Conservation (phyloP, 1,284 basidiomycete genomes). For the Anthracocystis walkeri region DNA sequence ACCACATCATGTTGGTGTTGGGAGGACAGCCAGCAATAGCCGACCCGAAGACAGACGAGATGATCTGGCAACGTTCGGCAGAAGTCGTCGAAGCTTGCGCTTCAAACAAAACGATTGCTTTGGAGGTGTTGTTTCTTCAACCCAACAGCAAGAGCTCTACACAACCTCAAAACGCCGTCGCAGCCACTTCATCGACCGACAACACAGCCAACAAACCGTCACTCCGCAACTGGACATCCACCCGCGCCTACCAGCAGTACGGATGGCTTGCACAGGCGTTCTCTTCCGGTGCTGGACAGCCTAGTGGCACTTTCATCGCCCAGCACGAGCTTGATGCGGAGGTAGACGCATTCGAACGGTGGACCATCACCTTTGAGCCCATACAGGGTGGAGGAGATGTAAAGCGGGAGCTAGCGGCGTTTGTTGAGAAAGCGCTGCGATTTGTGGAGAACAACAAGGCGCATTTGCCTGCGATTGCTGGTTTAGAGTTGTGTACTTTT, state of each 20-base stretch:
- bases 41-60: conserved; percentile 19
- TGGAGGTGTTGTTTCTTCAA: conserved; percentile 13
- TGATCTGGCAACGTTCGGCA: conserved; percentile 9
- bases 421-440: conserved; percentile 8
- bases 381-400: neutral
- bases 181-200: conserved; percentile 1
- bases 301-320: conserved; percentile 3
- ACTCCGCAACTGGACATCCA: conserved; percentile 30
- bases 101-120: neutral
- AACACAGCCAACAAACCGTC: conserved; percentile 21
- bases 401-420: conserved; percentile 1
- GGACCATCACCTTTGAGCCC: conserved; percentile 19
- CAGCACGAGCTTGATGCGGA: neutral
- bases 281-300: conserved; percentile 35
- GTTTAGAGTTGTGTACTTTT: conserved; percentile 22
- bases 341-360: conserved; percentile 21
- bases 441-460: conserved; percentile 32
- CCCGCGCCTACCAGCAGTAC: conserved; percentile 32
- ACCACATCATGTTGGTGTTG: neutral
- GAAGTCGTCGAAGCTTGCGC: neutral
- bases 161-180: too few species aligned
- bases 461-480: conserved; percentile 27
- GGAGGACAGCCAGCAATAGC: conserved; percentile 19
- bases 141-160: conserved; percentile 4
- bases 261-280: conserved; percentile 45